Percentiles rank a stretch among this genome's conserved stretches.
These are phyloP conservation scores for Ceratobasidium sp. DNA, from an alignment of 1,284 basidiomycete species.

Conservation along the genomic window DNA sequence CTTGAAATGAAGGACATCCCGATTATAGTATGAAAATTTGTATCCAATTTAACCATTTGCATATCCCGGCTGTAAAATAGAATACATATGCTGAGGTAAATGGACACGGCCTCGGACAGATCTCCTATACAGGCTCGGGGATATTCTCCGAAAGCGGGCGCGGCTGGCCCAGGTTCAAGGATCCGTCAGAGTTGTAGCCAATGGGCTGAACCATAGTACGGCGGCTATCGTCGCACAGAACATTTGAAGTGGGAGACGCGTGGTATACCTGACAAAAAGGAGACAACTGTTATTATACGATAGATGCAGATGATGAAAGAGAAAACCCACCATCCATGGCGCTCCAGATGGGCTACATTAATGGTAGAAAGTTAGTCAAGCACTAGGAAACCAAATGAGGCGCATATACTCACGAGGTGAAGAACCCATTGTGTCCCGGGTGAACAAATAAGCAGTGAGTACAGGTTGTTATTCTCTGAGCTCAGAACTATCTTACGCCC, in stretches of 20 bases:
- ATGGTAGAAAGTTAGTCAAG: neutral
- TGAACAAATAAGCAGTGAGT: neutral
- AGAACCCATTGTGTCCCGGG: slow-evolving; percentile 36
- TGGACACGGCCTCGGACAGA: no score
- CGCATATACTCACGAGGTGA: slow-evolving; percentile 29
- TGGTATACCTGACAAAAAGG: slow-evolving; percentile 37
- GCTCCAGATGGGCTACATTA: slow-evolving; percentile 1
- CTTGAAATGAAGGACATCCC: no score
- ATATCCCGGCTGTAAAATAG: no score
- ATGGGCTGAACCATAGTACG: slow-evolving; percentile 43
- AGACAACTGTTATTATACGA: neutral
- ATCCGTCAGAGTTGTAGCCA: slow-evolving; percentile 30
- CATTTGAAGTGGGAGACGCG: slow-evolving; percentile 26
- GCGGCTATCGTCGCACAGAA: slow-evolving; percentile 39
- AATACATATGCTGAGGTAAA: no score
- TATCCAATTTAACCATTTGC: no score
- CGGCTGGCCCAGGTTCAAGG: slow-evolving; percentile 39
- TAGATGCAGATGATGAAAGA: neutral
- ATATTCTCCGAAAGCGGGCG: slow-evolving; percentile 42
- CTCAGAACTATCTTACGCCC: neutral
- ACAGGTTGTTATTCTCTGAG: neutral
- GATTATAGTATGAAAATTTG: no score
- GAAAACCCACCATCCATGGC: slow-evolving; percentile 1
- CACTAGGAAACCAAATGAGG: neutral
- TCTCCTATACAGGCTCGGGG: slow-evolving; percentile 22